These are phyloP conservation scores for Salix udensis DNA, from an alignment of 345 rosid species.

Conservation along the genomic window DNA sequence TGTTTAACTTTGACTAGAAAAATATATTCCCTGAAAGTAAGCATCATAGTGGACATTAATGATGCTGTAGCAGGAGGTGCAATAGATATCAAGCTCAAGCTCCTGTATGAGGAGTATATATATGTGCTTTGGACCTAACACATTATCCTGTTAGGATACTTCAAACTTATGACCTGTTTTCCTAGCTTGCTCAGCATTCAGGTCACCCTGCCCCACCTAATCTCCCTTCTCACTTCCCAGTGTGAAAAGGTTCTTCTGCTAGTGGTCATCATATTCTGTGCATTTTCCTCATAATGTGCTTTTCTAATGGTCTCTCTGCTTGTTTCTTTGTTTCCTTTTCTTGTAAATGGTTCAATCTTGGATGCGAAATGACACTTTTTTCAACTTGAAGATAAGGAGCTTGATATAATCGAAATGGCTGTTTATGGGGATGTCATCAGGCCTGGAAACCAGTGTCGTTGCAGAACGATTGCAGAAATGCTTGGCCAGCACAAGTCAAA, in stretches of 20 bases:
- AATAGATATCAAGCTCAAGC: background rate
- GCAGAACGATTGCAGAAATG: conserved; percentile 80
- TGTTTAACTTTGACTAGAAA: no score
- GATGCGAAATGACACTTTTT: background rate
- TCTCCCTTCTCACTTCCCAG: background rate
- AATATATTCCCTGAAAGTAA: no score
- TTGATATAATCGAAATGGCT: conserved; percentile 92
- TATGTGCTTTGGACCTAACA: background rate
- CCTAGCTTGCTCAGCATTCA: background rate
- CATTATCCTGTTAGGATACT: background rate
- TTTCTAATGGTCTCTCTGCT: background rate
- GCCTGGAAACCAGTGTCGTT: conserved; percentile 88
- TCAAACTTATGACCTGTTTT: background rate
- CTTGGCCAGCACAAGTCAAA: conserved; percentile 75
- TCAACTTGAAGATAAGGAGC: conserved; percentile 70
- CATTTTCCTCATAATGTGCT: no score
- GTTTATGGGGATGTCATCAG: conserved; percentile 87
- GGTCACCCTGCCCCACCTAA: background rate
- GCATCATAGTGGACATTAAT: background rate
- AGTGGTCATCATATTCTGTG: no score
- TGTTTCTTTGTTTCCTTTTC: background rate
- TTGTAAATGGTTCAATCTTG: background rate
- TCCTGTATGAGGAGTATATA: background rate
- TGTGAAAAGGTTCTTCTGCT: background rate
- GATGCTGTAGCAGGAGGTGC: background rate